Evolutionary conservation across 441 rosid species (phyloP).

Genomic region (Adansonia grandidieri): DNA sequence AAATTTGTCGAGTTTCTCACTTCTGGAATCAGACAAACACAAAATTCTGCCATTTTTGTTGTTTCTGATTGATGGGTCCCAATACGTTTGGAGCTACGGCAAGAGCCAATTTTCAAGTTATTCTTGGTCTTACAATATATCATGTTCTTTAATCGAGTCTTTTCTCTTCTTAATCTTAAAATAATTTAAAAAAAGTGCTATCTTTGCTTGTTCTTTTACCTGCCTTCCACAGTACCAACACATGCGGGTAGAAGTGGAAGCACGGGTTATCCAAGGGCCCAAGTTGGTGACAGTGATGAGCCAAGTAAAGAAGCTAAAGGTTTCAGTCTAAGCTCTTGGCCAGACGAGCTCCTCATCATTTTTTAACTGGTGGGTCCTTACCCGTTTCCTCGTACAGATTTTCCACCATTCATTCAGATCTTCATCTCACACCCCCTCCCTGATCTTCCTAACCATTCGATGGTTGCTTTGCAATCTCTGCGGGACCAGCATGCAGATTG

Average conservation of each 20-base stretch:
- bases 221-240: neutral
- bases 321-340: slow-evolving; percentile 79
- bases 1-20: neutral
- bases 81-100: neutral
- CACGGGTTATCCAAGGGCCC: slow-evolving; percentile 84
- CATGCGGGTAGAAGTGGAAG: slow-evolving; percentile 82
- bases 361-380: slow-evolving; percentile 53
- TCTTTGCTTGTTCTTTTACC: neutral
- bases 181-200: neutral
- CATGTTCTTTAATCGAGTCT: neutral
- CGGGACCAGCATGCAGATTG: slow-evolving; percentile 71
- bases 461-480: slow-evolving; percentile 51
- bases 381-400: neutral
- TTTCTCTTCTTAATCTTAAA: neutral
- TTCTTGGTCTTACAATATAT: neutral
- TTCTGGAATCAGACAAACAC: neutral
- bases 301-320: slow-evolving; percentile 92
- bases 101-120: neutral
- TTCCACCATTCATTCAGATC: neutral
- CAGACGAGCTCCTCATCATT: slow-evolving; percentile 68
- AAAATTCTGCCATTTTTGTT: neutral
- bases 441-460: neutral
- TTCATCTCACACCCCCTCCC: slow-evolving; percentile 27
- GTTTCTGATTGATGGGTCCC: slow-evolving; percentile 7
- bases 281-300: slow-evolving; percentile 70